Evolutionary conservation across 345 rosid species (phyloP).

Genomic region (Anacardium occidentale): DNA sequence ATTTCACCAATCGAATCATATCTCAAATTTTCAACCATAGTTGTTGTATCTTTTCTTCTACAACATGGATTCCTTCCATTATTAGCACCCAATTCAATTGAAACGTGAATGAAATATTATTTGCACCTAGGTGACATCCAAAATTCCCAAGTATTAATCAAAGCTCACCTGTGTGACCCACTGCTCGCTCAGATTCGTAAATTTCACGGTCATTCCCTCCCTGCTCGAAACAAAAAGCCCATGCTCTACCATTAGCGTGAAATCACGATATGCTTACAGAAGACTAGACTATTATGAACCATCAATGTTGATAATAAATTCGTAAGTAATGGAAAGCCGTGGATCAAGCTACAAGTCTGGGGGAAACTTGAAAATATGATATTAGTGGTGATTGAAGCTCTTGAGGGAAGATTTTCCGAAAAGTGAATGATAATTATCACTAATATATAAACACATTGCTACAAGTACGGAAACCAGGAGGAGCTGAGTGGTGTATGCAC

Average conservation of each 20-base stretch:
- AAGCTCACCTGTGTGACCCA: constrained; percentile 83
- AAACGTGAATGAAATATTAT: constrained; percentile 4
- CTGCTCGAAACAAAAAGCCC: constrained; percentile 37
- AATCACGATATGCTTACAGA: not conserved
- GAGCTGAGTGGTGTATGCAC: not conserved
- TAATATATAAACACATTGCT: not conserved
- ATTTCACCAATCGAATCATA: not conserved
- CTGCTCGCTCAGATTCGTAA: constrained; percentile 73
- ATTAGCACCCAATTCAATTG: not conserved
- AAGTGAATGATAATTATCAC: not conserved
- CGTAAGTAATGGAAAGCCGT: not conserved
- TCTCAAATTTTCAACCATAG: not conserved
- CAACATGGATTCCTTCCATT: not conserved
- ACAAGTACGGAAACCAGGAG: not conserved
- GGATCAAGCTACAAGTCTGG: not conserved
- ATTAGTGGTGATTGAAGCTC: not conserved
- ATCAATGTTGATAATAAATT: not conserved
- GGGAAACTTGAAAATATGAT: not conserved
- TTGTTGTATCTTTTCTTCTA: not conserved
- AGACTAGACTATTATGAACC: not conserved
- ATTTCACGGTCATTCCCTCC: constrained; percentile 95
- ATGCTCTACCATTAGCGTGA: constrained; percentile 5
- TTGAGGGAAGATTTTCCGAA: not conserved
- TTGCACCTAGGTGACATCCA: not conserved
- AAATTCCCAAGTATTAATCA: not conserved